These are phyloP conservation scores for Dillenia turbinata DNA, from an alignment of 164 flowering plant species.

Conservation along the genomic window DNA sequence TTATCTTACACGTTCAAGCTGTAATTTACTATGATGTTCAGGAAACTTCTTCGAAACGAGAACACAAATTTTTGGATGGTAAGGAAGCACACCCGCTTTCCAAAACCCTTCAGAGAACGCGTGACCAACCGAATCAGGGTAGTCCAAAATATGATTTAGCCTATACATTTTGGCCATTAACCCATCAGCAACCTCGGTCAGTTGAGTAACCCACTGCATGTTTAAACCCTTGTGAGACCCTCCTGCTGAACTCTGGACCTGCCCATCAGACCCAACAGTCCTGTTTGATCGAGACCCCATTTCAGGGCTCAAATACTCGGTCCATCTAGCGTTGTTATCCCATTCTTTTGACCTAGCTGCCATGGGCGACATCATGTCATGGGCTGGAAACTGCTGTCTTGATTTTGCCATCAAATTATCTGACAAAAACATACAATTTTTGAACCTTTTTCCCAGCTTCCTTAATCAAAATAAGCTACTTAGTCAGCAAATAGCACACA, in stretches of 20 bases:
- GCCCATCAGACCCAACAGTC: constrained; percentile 38
- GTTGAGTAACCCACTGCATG: constrained; percentile 74
- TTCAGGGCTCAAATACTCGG: constrained; percentile 65
- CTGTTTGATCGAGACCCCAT: constrained; percentile 35
- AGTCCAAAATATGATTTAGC: constrained; percentile 74
- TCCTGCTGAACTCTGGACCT: constrained; percentile 28
- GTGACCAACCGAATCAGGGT: constrained; percentile 70
- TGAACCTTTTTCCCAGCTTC: not conserved
- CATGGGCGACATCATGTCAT: constrained; percentile 47
- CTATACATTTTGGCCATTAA: constrained; percentile 89
- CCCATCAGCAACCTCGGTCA: constrained; percentile 81
- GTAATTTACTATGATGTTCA: constrained; percentile 81
- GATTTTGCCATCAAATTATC: constrained; percentile 46
- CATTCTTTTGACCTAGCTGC: constrained; percentile 53
- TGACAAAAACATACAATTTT: not conserved
- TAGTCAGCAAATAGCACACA: too few species aligned
- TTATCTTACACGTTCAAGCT: constrained; percentile 76
- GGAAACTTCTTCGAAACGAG: constrained; percentile 86
- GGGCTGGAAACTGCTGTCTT: constrained; percentile 36
- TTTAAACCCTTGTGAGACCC: constrained; percentile 62
- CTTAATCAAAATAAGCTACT: not conserved
- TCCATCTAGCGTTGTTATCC: constrained; percentile 76
- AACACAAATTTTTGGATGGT: constrained; percentile 68
- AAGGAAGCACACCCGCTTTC: constrained; percentile 87
- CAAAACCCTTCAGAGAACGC: constrained; percentile 77